Evolutionary conservation across 805 yeast species (phyloP).

Genomic region (Kregervanrija pseudodelftensis): DNA sequence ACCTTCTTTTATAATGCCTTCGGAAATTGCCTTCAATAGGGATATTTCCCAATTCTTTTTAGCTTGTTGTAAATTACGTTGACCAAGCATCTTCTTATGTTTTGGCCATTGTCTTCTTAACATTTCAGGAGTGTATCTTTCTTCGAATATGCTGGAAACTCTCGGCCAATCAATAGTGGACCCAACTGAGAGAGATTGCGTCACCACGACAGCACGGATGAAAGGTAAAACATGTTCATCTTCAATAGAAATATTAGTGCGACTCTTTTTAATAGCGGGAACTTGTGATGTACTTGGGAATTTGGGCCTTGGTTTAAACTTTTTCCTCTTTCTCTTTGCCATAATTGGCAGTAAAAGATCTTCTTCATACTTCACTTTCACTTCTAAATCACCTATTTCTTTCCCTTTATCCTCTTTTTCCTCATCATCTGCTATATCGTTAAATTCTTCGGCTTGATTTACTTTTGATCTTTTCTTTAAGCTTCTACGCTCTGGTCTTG

Average conservation of each 20-base stretch:
- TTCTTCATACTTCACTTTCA: constrained; percentile 8
- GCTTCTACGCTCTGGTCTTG: too few species aligned
- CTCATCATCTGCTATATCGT: background rate
- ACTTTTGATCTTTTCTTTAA: background rate
- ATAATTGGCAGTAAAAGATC: constrained; percentile 23
- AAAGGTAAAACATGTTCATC: constrained; percentile 45
- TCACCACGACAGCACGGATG: constrained; percentile 59
- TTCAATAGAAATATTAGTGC: constrained; percentile 19
- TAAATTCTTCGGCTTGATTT: too few species aligned
- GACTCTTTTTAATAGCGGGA: constrained; percentile 16
- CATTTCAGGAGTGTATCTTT: constrained; percentile 32
- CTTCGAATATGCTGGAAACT: constrained; percentile 44
- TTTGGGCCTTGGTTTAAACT: constrained; percentile 11
- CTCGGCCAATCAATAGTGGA: constrained; percentile 59
- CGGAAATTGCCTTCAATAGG: constrained; percentile 50
- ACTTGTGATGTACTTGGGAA: constrained; percentile 7
- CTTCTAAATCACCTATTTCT: constrained; percentile 3
- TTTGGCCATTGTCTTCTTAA: constrained; percentile 65
- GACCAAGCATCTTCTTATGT: constrained; percentile 52
- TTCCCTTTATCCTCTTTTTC: background rate
- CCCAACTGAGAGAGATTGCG: constrained; percentile 48
- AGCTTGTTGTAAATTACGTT: constrained; percentile 46
- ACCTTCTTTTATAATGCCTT: constrained; percentile 40
- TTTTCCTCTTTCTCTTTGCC: constrained; percentile 25
- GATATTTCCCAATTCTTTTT: constrained; percentile 60